These are phyloP conservation scores for Elsinoe ampelina DNA, from an alignment of 2,329 filamentous ascomycete genomes.

Conservation along the genomic window DNA sequence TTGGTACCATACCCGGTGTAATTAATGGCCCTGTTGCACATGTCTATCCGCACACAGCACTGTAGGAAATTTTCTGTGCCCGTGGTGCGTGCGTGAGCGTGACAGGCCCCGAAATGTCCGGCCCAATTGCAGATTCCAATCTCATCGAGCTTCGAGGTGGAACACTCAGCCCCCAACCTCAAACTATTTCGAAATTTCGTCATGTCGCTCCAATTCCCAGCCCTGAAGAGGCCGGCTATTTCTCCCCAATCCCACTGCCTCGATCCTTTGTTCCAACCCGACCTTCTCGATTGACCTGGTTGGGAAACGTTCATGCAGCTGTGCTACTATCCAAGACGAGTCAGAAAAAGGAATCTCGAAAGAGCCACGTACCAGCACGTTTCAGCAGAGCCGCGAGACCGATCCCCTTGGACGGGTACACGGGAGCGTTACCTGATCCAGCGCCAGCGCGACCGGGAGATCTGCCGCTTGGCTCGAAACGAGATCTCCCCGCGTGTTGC, in stretches of 20 bases:
- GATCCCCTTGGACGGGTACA: background rate
- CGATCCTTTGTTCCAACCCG: background rate
- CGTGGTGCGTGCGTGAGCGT: background rate
- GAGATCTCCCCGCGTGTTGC: too few relatives aligned
- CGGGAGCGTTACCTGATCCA: background rate
- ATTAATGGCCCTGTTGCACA: background rate
- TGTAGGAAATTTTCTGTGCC: too few relatives aligned
- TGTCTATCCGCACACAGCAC: background rate
- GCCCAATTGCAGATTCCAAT: background rate
- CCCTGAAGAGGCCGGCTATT: background rate
- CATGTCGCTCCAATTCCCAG: background rate
- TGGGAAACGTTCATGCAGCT: slow-evolving; percentile 7
- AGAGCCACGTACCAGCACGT: too few relatives aligned
- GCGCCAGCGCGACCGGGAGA: background rate
- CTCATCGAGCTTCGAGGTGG: slow-evolving; percentile 7
- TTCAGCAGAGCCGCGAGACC: background rate
- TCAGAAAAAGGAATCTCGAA: background rate
- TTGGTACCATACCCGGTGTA: background rate
- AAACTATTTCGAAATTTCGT: background rate
- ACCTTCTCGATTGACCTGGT: background rate
- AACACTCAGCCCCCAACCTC: slow-evolving; percentile 1
- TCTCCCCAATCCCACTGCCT: background rate
- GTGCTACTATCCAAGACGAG: background rate
- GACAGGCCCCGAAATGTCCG: background rate
- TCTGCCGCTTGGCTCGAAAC: too few relatives aligned